Evolutionary conservation across 331 rosid species (phyloP), one percentile per base, ranked within the genome.

Genomic region (Malus hybrid): DNA sequence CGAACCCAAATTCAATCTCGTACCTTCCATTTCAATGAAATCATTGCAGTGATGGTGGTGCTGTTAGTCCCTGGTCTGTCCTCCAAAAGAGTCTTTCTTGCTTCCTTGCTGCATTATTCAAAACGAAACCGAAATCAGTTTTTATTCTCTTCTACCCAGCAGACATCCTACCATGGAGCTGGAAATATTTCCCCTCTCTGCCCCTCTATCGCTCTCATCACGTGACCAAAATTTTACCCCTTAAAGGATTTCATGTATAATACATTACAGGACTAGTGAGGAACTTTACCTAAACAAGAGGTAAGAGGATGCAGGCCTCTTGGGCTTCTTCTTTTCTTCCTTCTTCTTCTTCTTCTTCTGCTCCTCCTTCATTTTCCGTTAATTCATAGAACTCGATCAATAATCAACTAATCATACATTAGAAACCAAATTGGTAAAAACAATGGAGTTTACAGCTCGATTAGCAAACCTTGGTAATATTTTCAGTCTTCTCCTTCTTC

Each of bases 401-500:
- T 4, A 66, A 13, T 6, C 0, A 16, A 13, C 3, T 5, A 7
- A 3, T 3, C 16, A 22, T 3, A 39, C 10, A 29, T 9, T 13
- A 10, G 2, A 28, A 20, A 19, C 3, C 15, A 3, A 34, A 30
- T 53, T 1, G 6, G 26, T 12, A 3, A 28, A 12, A 53, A 7
- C 19, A 63, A 18, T 0, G 44, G 33, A 63, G 13, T 7, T 4
- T 1, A 32, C 13, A n/a, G 19, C 14, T 63, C 20, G 24, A 5
- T n/a, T 10, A 63, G 46, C 3, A 32, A 14, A 89, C 98, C 93
- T 94, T 92, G 78, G 89, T 87, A 2, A 92, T 82, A 36, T 87
- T 90, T 3, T 94, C 89, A 48, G 93, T 89, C 83, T 92, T 94
- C 86, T 94, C 97, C 82, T 94, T 94, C 81, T 94, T 92, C 91